phyloP scores from a whole-genome alignment of 371 early-diverging fungal genomes.

The Sporodiniella umbellata region DNA sequence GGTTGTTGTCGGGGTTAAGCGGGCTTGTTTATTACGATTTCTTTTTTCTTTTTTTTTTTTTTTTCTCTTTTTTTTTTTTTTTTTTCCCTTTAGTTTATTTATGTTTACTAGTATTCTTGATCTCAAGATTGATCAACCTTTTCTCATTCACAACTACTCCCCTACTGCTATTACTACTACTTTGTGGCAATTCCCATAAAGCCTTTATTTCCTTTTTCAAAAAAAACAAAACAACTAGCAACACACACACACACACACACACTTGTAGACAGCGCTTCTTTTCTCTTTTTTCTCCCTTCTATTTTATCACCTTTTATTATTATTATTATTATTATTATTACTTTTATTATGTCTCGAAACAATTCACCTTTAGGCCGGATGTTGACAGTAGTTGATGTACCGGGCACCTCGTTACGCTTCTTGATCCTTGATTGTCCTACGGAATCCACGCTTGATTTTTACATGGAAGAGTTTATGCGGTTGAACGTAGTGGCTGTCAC shows the following conservation, averaged over 20 bases:
- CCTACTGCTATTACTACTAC: conserved; percentile 3
- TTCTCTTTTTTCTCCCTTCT: conserved; percentile 6
- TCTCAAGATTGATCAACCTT: conserved; percentile 19
- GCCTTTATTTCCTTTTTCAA: not conserved
- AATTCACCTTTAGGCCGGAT: conserved; percentile 30
- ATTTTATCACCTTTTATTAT: not conserved
- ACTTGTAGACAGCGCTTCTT: too few species aligned
- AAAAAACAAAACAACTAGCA: not conserved
- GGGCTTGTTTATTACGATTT: too few species aligned
- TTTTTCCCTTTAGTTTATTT: conserved; percentile 9
- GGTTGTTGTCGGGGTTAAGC: not conserved
- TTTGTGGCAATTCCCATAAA: conserved; percentile 15
- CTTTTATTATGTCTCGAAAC: conserved; percentile 18
- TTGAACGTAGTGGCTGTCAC: conserved; percentile 85
- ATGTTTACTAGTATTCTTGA: conserved; percentile 19
- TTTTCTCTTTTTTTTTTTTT: conserved; percentile 7
- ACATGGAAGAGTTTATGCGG: conserved; percentile 75
- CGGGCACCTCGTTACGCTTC: conserved; percentile 59
- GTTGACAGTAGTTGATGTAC: conserved; percentile 27
- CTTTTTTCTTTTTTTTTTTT: not conserved
- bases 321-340: not conserved
- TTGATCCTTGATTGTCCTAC: conserved; percentile 92
- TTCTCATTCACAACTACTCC: conserved; percentile 8
- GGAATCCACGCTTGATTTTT: conserved; percentile 76
- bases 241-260: not conserved